A percentile compares a stretch with the other conserved stretches of the same genome.
Evolutionary conservation across 2,329 filamentous ascomycete genomes (phyloP).

Genomic region (Cordyceps militaris): DNA sequence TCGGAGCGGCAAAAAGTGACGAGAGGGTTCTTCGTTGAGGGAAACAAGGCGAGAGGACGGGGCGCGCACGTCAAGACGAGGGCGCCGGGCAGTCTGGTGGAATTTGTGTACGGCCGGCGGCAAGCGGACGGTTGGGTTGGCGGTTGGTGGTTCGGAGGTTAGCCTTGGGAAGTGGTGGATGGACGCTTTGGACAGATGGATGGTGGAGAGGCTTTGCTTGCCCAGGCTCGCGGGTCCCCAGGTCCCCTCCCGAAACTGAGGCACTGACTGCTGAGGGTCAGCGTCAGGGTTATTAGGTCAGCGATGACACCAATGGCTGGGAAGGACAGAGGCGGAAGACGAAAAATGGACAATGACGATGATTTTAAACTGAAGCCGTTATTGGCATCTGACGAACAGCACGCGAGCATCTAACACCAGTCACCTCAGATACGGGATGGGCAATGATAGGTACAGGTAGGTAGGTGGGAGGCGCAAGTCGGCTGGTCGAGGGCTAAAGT

Average conservation of each 20-base stretch:
- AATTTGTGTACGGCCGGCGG: not conserved
- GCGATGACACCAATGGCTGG: conserved; percentile 30
- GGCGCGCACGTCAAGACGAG: not conserved
- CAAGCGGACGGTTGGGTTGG: not conserved
- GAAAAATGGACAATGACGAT: not conserved
- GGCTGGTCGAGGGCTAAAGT: not conserved
- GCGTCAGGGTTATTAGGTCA: conserved; percentile 29
- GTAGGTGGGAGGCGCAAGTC: not conserved
- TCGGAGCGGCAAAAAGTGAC: not conserved
- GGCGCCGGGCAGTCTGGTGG: not conserved
- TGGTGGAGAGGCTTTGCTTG: conserved; percentile 3
- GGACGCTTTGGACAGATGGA: too few species aligned
- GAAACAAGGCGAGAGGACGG: not conserved
- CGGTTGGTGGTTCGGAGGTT: not conserved
- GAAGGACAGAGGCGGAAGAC: not conserved
- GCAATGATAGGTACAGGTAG: too few species aligned
- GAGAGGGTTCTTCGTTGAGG: not conserved
- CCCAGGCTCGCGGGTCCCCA: not conserved
- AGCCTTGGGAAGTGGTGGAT: not conserved
- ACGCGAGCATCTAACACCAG: not conserved
- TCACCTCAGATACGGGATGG: not conserved
- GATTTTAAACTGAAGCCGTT: not conserved
- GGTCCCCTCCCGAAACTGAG: conserved; percentile 2
- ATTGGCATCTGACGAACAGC: not conserved
- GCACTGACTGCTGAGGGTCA: conserved; percentile 14